phyloP scores from a whole-genome alignment of 2,329 filamentous ascomycete species.

The Cytospora piceae region DNA sequence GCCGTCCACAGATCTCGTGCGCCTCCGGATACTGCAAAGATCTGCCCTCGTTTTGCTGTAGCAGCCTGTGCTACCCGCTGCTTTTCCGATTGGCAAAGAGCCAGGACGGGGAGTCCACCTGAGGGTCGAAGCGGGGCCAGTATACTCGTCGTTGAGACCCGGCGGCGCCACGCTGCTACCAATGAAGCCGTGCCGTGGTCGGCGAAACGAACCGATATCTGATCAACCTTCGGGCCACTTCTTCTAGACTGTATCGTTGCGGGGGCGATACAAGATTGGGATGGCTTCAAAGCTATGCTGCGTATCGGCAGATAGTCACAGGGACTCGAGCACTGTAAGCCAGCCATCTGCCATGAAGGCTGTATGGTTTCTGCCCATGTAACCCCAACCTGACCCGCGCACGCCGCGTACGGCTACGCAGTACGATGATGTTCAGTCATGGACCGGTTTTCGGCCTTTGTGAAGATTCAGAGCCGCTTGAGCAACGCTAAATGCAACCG shows the following conservation, averaged over 20 bases:
- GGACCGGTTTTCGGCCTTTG: too few relatives aligned
- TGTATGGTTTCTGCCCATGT: not conserved
- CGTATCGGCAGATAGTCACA: not conserved
- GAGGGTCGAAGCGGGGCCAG: not conserved
- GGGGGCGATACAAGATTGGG: not conserved
- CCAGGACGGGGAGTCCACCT: not conserved
- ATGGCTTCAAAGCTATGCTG: conserved; percentile 6
- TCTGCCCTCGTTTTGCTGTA: not conserved
- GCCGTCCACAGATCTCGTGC: not conserved
- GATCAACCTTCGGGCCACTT: not conserved
- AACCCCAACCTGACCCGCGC: not conserved
- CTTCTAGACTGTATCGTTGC: not conserved
- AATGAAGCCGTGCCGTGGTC: conserved; percentile 21
- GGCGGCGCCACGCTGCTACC: conserved; percentile 24
- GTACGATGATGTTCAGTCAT: not conserved
- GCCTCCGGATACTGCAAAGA: not conserved
- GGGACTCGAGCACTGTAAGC: conserved; percentile 9
- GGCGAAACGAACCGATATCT: not conserved
- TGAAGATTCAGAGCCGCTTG: too few relatives aligned
- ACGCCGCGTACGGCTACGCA: not conserved
- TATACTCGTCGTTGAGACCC: conserved; percentile 14
- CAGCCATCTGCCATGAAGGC: conserved; percentile 4
- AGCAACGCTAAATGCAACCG: too few relatives aligned
- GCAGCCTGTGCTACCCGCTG: not conserved
- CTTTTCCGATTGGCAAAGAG: not conserved